Percentiles rank a stretch among this genome's conserved stretches.
These are phyloP conservation scores for Pseudomassariella vexata DNA, from an alignment of 2,329 filamentous ascomycete species.

Conservation along the genomic window DNA sequence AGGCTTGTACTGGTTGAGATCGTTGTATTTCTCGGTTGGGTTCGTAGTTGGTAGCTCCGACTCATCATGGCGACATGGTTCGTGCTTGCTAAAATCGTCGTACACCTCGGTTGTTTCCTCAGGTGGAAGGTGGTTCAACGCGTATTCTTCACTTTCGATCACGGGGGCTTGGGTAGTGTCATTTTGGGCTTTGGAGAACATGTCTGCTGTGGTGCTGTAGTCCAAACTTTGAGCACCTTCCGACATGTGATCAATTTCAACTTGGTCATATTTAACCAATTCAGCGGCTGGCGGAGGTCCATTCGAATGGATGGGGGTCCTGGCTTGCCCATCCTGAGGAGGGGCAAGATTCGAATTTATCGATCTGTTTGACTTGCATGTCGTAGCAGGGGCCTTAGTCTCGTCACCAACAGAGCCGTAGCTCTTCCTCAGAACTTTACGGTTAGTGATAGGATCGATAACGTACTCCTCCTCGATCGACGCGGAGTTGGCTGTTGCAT, in stretches of 20 bases:
- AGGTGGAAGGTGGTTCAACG: constrained; percentile 23
- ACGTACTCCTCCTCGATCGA: constrained; percentile 26
- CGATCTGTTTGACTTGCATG: constrained; percentile 27
- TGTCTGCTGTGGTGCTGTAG: background rate
- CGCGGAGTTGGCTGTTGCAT: constrained; percentile 2
- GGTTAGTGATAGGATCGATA: constrained; percentile 57
- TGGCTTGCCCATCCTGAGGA: constrained; percentile 9
- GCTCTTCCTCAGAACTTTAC: constrained; percentile 33
- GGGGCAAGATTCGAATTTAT: constrained; percentile 24
- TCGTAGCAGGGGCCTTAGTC: constrained; percentile 19
- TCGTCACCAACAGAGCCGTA: constrained; percentile 9
- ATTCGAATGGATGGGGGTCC: constrained; percentile 23
- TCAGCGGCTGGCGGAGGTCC: constrained; percentile 28
- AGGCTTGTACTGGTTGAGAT: constrained; percentile 30
- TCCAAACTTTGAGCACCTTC: constrained; percentile 7
- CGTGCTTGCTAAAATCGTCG: constrained; percentile 18
- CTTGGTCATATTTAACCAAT: constrained; percentile 26
- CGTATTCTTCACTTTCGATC: constrained; percentile 22
- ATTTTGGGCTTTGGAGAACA: background rate
- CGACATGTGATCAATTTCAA: constrained; percentile 22
- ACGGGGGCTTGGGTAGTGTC: background rate
- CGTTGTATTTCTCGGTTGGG: constrained; percentile 23
- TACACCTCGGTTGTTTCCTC: constrained; percentile 23
- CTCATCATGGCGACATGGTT: constrained; percentile 2
- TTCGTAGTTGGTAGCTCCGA: background rate